These are phyloP conservation scores for Pyricularia sp. DNA, from an alignment of 2,329 filamentous ascomycete species.

Conservation along the genomic window DNA sequence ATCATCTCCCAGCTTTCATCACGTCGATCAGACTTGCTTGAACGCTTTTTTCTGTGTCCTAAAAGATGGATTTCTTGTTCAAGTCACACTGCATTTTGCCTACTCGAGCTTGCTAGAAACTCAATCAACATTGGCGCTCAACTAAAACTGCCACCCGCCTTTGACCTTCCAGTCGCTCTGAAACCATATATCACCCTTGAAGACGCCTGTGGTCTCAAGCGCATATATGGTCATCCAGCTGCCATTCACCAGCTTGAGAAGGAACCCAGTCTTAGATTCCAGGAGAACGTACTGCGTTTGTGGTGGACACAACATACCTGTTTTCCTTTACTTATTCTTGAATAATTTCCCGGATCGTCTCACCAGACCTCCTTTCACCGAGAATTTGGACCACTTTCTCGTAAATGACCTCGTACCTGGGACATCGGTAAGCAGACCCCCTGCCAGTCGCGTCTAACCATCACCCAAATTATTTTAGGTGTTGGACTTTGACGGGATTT, in stretches of 20 bases:
- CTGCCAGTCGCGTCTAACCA: background rate
- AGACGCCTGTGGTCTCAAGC: background rate
- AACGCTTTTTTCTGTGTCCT: background rate
- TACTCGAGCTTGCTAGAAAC: background rate
- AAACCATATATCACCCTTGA: background rate
- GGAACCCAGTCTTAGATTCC: background rate
- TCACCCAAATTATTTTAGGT: background rate
- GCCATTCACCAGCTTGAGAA: background rate
- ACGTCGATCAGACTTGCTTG: background rate
- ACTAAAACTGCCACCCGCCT: background rate
- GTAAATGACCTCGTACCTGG: background rate
- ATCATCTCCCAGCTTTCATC: background rate
- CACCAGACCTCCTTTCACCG: background rate
- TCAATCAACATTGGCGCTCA: background rate
- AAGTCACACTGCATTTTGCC: background rate
- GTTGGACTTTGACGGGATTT: background rate
- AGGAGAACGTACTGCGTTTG: background rate
- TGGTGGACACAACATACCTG: background rate
- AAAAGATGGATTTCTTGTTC: background rate
- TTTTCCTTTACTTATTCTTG: background rate
- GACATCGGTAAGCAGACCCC: background rate
- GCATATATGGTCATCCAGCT: background rate
- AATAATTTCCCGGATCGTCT: background rate
- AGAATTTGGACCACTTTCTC: background rate
- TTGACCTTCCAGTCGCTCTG: background rate